Conservation (phyloP, 139 green algal genomes). For the Auxenochlorella pyrenoidosa region DNA sequence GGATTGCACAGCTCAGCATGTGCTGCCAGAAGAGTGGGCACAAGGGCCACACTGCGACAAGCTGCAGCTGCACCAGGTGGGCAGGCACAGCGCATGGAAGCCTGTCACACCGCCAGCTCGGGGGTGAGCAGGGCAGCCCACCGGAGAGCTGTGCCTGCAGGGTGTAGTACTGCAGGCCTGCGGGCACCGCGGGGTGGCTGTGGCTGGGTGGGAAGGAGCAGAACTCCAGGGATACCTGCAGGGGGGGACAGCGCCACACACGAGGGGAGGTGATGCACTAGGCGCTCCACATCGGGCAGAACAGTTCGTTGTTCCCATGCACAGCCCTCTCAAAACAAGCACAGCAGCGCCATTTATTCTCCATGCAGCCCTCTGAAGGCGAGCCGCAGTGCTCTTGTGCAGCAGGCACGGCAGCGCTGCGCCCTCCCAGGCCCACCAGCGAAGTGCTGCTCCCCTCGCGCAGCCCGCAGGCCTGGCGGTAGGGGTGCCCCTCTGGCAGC, state of each 20-base stretch:
- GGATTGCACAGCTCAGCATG: not conserved
- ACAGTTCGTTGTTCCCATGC: no score
- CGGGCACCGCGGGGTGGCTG: constrained; percentile 59
- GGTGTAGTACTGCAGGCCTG: constrained; percentile 66
- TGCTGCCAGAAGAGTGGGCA: no score
- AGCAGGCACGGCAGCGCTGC: no score
- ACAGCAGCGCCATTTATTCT: no score
- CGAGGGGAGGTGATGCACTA: not conserved
- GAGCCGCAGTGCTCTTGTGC: no score
- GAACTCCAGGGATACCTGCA: constrained; percentile 59
- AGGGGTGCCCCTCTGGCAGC: constrained; percentile 63
- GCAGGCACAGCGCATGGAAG: no score
- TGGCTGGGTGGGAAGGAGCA: constrained; percentile 53
- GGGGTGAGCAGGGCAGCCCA: constrained; percentile 43
- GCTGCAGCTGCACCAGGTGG: not conserved
- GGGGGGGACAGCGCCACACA: no score
- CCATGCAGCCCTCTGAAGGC: no score
- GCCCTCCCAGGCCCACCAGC: constrained; percentile 70
- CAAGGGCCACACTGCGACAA: no score
- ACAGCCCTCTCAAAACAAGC: no score
- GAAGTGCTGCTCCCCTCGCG: constrained; percentile 58
- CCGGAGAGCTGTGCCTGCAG: constrained; percentile 71
- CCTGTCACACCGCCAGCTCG: no score
- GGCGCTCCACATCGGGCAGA: no score
- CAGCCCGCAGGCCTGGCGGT: constrained; percentile 62